Evolutionary conservation across 2,329 filamentous ascomycete genomes (phyloP), one percentile per base, ranked within the genome.

Genomic region (Phoma sp.): DNA sequence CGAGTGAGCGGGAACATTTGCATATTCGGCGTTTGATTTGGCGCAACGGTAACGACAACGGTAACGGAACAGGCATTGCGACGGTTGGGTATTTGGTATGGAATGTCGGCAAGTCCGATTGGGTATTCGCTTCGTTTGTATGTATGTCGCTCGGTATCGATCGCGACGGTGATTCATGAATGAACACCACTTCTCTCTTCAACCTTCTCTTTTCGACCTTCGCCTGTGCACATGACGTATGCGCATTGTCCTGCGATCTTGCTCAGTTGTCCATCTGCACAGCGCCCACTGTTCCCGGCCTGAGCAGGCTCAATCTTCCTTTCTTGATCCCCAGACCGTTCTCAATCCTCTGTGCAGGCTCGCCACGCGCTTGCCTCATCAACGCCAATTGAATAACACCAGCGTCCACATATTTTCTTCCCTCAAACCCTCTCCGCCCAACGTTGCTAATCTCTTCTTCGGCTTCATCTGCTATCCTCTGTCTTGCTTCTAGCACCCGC

Each of bases 401-500:
- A 4, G 76, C 77, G 64, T 81, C 80, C 45, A 80, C 51, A 53
- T 80, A 81, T 56, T 73, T 71, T 60, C 77, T 67, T 2, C 78
- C 79, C 33, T 67, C 57, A 47, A 77, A 75, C 0, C 75, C 76
- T 53, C 67, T 69, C 26, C 74, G 69, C 0, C 78, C 78, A 3
- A 76, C 67, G 47, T 77, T 71, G 15, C 78, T 76, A 32, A 84
- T 68, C 67, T 88, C 85, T 17, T 71, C 66, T 26, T 87, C 84
- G 1, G 83, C 85, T 29, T 79, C 77, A 17, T 78, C 77, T 20
- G 79, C 74, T 36, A 87, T 74, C 25, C 75, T 72, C 46, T 81
- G 74, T 32, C 85, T 76, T 3, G 84, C 79, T 15, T 79, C 76
- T 3, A 87, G 74, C 3, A 84, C 77, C 18, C 79, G 68, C 5